Evolutionary conservation across 2,329 filamentous ascomycete species (phyloP).

Genomic region (Talaromyces marneffei): DNA sequence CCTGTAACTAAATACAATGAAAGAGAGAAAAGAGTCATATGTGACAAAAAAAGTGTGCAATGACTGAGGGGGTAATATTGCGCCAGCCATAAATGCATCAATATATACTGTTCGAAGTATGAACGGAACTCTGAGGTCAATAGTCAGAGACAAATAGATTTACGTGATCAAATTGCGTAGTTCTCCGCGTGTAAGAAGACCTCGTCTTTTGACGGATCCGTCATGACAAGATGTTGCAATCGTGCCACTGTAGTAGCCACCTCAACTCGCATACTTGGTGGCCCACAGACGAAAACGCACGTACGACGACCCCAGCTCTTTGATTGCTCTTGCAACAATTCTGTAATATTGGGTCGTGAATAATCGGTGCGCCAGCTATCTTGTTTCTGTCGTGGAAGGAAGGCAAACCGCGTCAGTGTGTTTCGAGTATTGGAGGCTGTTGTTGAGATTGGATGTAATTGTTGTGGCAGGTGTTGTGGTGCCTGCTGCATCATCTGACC

Average conservation of each 20-base stretch:
- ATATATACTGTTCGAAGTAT: slow-evolving; percentile 1
- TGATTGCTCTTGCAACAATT: slow-evolving; percentile 77
- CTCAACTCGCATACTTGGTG: slow-evolving; percentile 77
- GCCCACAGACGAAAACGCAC: slow-evolving; percentile 90
- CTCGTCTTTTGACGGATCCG: slow-evolving; percentile 71
- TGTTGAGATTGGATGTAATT: slow-evolving; percentile 3
- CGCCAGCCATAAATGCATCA: slow-evolving; percentile 6
- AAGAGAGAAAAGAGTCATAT: background rate
- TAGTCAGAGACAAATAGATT: background rate
- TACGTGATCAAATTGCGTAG: slow-evolving; percentile 62
- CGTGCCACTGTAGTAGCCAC: slow-evolving; percentile 79
- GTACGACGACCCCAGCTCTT: slow-evolving; percentile 74
- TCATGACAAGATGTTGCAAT: slow-evolving; percentile 78
- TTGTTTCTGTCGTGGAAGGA: slow-evolving; percentile 53
- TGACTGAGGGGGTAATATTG: background rate
- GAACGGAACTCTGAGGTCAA: background rate
- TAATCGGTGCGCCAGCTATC: slow-evolving; percentile 91
- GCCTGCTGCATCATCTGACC: slow-evolving; percentile 65
- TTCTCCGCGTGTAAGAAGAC: slow-evolving; percentile 94
- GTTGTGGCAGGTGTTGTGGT: slow-evolving; percentile 13
- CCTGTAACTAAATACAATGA: slow-evolving; percentile 6
- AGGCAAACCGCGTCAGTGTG: slow-evolving; percentile 84
- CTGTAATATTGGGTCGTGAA: slow-evolving; percentile 79
- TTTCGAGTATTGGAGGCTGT: slow-evolving; percentile 73
- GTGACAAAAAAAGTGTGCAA: background rate